phyloP scores from a whole-genome alignment of 148 eudicot genomes.

The Linanthus parryae region DNA sequence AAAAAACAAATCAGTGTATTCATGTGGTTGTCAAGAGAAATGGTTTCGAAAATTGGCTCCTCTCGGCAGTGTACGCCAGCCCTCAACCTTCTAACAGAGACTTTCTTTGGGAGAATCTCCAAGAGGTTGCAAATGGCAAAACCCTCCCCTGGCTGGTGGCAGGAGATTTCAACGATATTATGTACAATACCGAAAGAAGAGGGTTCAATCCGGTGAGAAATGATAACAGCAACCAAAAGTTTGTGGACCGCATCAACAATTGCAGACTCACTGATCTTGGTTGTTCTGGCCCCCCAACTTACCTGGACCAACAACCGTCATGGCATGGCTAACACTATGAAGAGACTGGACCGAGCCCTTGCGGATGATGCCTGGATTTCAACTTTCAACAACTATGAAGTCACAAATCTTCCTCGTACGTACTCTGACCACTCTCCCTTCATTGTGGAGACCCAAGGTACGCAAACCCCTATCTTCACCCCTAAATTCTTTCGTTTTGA shows the following conservation, averaged over 20 bases:
- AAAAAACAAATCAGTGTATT: not conserved
- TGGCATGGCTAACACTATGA: not conserved
- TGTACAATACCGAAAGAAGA: not conserved
- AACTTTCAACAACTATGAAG: not conserved
- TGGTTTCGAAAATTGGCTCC: not conserved
- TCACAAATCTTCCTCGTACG: not conserved
- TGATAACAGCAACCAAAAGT: not conserved
- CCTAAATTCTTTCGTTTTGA: not conserved
- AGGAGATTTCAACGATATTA: not conserved
- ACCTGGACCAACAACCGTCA: not conserved
- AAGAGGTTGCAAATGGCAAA: too few species aligned
- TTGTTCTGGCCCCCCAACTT: not conserved
- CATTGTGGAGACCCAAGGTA: not conserved
- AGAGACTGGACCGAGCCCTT: not conserved
- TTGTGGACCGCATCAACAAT: not conserved
- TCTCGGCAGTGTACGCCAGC: not conserved
- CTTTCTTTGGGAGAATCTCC: too few species aligned
- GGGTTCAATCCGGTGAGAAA: not conserved
- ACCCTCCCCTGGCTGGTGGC: not conserved
- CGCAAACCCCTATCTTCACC: not conserved
- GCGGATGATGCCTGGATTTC: rapidly evolving
- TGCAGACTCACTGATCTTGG: not conserved
- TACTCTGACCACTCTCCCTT: not conserved
- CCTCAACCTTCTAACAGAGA: too few species aligned
- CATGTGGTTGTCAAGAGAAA: not conserved